Percentiles rank a stretch among this genome's conserved stretches.
Conservation (phyloP, 2,329 filamentous ascomycete genomes). For the Pezicula rhizophila region DNA sequence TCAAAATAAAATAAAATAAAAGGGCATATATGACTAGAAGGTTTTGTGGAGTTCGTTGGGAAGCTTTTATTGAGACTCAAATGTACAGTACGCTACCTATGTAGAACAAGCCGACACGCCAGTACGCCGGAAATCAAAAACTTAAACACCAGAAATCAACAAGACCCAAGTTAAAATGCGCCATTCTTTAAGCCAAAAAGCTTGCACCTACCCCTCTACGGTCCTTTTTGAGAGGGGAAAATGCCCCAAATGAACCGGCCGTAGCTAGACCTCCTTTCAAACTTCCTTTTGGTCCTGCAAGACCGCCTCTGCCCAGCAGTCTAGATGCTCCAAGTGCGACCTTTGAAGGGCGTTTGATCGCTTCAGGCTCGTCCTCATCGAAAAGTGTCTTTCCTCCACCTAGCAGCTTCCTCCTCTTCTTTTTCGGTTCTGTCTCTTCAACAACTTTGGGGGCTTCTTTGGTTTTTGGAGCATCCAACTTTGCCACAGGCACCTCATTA, state of each 20-base stretch:
- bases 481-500: conserved; percentile 2
- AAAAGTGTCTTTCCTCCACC: conserved; percentile 61
- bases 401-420: conserved; percentile 70
- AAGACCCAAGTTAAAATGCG: too few relatives aligned
- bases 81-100: background rate
- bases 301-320: conserved; percentile 24
- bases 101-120: background rate
- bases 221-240: conserved; percentile 70
- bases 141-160: too few relatives aligned
- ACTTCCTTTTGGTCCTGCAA: conserved; percentile 18
- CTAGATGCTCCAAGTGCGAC: conserved; percentile 23
- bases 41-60: too few relatives aligned
- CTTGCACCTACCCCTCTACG: conserved; percentile 56
- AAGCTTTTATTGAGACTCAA: background rate
- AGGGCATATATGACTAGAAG: too few relatives aligned
- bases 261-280: conserved; percentile 19
- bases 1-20: too few relatives aligned
- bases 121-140: too few relatives aligned
- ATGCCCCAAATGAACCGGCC: conserved; percentile 44
- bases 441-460: conserved; percentile 12
- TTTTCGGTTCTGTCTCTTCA: conserved; percentile 35
- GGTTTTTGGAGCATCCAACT: conserved; percentile 1
- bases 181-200: conserved; percentile 33
- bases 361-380: conserved; percentile 60
- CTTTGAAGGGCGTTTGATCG: conserved; percentile 30